These are phyloP conservation scores for Pelargonium cotyledonis DNA, from an alignment of 441 rosid species.

Conservation along the genomic window DNA sequence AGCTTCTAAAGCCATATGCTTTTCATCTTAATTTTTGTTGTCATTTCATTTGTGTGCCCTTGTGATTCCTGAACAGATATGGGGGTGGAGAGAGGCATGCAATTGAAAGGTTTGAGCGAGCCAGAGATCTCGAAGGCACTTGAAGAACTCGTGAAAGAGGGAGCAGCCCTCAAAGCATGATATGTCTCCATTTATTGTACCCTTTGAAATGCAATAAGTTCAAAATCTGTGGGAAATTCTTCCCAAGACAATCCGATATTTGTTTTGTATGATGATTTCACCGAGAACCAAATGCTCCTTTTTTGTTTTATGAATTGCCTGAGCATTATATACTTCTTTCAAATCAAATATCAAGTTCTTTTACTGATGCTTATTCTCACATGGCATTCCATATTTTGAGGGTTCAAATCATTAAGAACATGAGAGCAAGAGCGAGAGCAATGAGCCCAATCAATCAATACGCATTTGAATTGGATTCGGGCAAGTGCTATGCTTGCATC, in stretches of 20 bases:
- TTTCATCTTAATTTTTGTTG: slow-evolving; percentile 7
- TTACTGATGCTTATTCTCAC: too few species aligned
- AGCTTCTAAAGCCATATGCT: neutral
- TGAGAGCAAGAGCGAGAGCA: too few species aligned
- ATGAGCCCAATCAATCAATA: too few species aligned
- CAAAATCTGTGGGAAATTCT: neutral
- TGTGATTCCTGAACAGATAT: slow-evolving; percentile 38
- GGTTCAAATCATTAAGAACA: too few species aligned
- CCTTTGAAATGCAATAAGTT: slow-evolving; percentile 23
- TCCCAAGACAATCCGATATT: neutral
- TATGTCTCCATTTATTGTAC: slow-evolving; percentile 11
- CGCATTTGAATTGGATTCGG: too few species aligned
- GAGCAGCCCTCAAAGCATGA: slow-evolving; percentile 38
- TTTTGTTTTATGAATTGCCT: too few species aligned
- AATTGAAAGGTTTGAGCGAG: slow-evolving; percentile 65
- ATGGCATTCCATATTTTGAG: too few species aligned
- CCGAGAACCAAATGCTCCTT: too few species aligned
- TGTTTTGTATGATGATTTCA: neutral
- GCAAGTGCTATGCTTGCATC: too few species aligned
- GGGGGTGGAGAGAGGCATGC: slow-evolving; percentile 79
- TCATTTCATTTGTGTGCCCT: neutral
- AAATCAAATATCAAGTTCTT: neutral
- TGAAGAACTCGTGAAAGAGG: slow-evolving; percentile 59
- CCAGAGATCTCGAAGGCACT: slow-evolving; percentile 64
- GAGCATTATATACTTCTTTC: neutral